Evolutionary conservation across 2,329 filamentous ascomycete species (phyloP).

Genomic region (Hirsutella rhossiliensis): DNA sequence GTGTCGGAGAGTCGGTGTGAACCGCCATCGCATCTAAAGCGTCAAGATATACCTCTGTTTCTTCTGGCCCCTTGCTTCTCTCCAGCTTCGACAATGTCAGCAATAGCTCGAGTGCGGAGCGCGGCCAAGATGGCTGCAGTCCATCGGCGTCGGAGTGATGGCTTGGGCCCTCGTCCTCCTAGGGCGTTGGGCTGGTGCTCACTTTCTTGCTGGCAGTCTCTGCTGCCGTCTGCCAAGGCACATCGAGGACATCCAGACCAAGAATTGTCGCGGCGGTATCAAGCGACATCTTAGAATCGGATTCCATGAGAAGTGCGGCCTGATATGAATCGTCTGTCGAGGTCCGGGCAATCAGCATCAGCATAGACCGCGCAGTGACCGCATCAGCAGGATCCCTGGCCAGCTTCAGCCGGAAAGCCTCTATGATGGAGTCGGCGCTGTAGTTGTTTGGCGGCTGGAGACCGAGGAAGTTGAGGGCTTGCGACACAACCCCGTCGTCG

Average conservation of each 20-base stretch:
- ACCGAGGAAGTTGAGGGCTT: constrained; percentile 22
- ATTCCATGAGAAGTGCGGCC: constrained; percentile 19
- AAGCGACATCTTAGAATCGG: constrained; percentile 22
- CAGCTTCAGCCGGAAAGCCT: constrained; percentile 22
- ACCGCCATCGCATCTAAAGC: constrained; percentile 23
- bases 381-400: constrained; percentile 17
- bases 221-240: constrained; percentile 13
- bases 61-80: constrained; percentile 13
- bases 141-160: background rate
- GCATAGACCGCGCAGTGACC: constrained; percentile 18
- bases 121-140: background rate
- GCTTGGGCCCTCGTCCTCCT: background rate
- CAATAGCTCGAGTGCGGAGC: background rate
- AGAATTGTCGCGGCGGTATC: constrained; percentile 20
- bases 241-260: constrained; percentile 11
- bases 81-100: constrained; percentile 12
- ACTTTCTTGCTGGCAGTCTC: constrained; percentile 17
- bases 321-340: constrained; percentile 22
- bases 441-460: constrained; percentile 23
- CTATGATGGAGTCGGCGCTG: constrained; percentile 18
- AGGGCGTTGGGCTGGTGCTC: constrained; percentile 1
- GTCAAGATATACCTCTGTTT: constrained; percentile 18
- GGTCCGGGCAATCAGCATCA: constrained; percentile 20
- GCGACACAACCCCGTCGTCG: constrained; percentile 17
- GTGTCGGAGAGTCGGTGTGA: constrained; percentile 9